Conservation (phyloP, 768 basidiomycete genomes). For the Boletellus ananas region DNA sequence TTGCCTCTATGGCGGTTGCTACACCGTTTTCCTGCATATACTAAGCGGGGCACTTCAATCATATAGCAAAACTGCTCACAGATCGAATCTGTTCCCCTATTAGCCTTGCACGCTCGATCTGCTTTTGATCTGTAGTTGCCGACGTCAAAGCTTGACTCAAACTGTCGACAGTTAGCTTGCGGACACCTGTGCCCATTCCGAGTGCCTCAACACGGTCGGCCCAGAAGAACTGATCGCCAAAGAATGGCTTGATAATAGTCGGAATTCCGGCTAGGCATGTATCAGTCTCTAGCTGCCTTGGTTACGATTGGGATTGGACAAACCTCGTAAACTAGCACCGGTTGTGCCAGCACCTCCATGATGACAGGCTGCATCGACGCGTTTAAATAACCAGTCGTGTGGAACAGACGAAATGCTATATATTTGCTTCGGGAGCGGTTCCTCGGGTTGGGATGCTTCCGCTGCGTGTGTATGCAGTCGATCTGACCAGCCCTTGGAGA, state of each 20-base stretch:
- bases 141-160: conserved; percentile 72
- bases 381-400: conserved; percentile 93
- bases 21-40: conserved; percentile 88
- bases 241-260: conserved; percentile 96
- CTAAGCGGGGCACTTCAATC: background rate
- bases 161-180: conserved; percentile 78
- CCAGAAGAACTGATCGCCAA: conserved; percentile 98
- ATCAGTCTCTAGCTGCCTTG: conserved; percentile 3
- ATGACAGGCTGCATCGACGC: conserved; percentile 96
- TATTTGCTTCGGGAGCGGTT: conserved; percentile 73
- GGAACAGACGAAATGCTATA: conserved; percentile 84
- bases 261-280: conserved; percentile 72
- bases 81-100: conserved; percentile 85
- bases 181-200: conserved; percentile 83
- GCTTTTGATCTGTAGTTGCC: conserved; percentile 86
- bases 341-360: conserved; percentile 98
- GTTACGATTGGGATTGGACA: conserved; percentile 14
- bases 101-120: conserved; percentile 78
- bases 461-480: conserved; percentile 65
- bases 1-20: conserved; percentile 85
- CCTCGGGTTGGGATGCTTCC: conserved; percentile 59
- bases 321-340: conserved; percentile 89
- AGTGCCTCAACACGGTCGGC: conserved; percentile 96
- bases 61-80: conserved; percentile 39
- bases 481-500: conserved; percentile 99